Evolutionary conservation across 805 yeast genomes (phyloP), one percentile per base, ranked within the genome.

Genomic region (Pichia eremophila): DNA sequence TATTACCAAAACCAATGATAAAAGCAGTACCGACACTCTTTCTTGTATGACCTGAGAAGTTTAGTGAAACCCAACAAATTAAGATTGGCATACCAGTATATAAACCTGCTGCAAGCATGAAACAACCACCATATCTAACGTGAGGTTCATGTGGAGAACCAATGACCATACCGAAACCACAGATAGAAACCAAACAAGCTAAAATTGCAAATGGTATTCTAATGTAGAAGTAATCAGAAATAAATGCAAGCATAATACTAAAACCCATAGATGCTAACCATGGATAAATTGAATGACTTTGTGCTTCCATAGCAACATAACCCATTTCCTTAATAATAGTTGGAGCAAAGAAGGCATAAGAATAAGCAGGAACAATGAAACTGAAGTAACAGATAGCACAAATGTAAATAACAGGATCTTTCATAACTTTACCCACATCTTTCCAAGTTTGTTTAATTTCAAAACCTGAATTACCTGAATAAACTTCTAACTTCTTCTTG

Each of bases 281-380:
- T 19, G 95, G 95, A 54, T 87, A 89, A 43, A 88, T 85, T 0
- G 95, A 83, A 66, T 81, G 82, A 47, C 83, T 75, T 63, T 88
- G 88, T 10, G 95, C 91, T 47, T 75, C 70, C 57, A 79, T 83
- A 3, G 86, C 81, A 2, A 86, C 73, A 69, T 81, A 73, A 19
- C 84, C 83, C 67, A 83, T 68, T 39, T 74, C 64, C 45, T 68
- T 68, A 59, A 83, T 79, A 59, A 83, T 83, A 31, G 83, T 70
- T 40, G 86, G 79, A 19, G 88, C 81, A 61, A 83, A 83, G 62
- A 77, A 82, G 15, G 89, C 88, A 57, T 81, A 82, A 40, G 87
- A 83, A 56, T 83, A 83, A 17, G 87, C 73, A n/a, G 88, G 87
- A 50, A 83, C 75, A 56, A 83, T 74, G 47, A 77, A 67, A 28